phyloP scores from a whole-genome alignment of 441 rosid genomes.

The Brassica hybrid region DNA sequence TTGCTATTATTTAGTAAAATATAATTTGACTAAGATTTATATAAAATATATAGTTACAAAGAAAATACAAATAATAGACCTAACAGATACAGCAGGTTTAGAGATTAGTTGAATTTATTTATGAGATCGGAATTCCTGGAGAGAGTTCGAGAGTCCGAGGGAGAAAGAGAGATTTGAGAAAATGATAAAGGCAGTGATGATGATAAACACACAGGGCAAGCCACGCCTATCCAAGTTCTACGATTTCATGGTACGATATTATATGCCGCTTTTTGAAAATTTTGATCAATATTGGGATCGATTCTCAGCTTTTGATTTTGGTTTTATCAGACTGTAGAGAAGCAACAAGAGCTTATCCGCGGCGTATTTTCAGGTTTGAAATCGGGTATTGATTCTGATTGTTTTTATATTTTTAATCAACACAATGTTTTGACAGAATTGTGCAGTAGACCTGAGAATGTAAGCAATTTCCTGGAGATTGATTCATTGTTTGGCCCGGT shows the following conservation, averaged over 20 bases:
- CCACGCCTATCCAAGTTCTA: slow-evolving; percentile 89
- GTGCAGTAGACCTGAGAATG: slow-evolving; percentile 58
- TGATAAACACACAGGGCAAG: slow-evolving; percentile 90
- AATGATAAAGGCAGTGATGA: slow-evolving; percentile 90
- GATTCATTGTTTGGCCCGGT: slow-evolving; percentile 92
- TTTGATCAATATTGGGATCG: background rate
- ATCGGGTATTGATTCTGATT: no score
- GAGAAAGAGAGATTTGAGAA: slow-evolving; percentile 1
- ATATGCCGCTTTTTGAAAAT: background rate
- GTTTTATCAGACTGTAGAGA: slow-evolving; percentile 66
- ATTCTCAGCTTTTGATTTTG: slow-evolving; percentile 25
- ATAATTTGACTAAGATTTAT: no score
- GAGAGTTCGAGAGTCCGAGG: background rate
- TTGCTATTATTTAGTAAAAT: no score
- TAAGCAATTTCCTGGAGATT: slow-evolving; percentile 84
- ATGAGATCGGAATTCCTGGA: background rate
- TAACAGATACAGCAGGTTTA: no score
- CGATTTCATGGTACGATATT: slow-evolving; percentile 59
- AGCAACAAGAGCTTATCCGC: slow-evolving; percentile 89
- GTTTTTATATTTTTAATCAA: no score
- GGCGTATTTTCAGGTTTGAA: slow-evolving; percentile 69
- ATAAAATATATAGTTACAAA: no score
- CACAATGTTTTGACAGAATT: no score
- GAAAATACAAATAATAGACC: no score
- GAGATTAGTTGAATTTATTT: background rate